A percentile compares a stretch with the other conserved stretches of the same genome.
These are phyloP conservation scores for Rhodotorula sp. DNA, from an alignment of 1,284 basidiomycete species.

Conservation along the genomic window DNA sequence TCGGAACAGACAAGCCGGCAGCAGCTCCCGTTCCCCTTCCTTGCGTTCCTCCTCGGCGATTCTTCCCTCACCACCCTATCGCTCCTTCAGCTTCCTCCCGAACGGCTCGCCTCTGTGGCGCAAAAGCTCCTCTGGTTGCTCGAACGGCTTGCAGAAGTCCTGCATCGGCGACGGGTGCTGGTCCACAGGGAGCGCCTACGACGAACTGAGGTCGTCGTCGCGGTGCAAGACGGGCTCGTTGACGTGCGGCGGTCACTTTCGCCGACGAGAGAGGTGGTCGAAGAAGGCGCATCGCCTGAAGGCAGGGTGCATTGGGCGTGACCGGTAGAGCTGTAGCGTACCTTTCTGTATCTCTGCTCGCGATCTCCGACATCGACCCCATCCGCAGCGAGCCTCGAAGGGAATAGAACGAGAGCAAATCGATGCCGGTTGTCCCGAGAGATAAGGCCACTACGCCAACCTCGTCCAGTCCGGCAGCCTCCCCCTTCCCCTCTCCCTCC, in stretches of 20 bases:
- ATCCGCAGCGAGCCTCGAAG: too few species aligned
- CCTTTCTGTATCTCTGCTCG: too few species aligned
- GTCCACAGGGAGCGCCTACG: neutral
- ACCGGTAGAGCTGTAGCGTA: too few species aligned
- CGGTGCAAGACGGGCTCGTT: neutral
- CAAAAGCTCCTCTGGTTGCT: neutral
- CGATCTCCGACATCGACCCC: too few species aligned
- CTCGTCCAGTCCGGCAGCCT: conserved; percentile 18
- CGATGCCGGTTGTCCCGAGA: neutral
- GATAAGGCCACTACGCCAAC: neutral
- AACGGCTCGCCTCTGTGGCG: neutral
- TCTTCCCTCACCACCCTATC: neutral
- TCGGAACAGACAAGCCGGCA: too few species aligned
- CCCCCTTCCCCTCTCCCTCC: neutral
- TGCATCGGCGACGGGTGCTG: neutral
- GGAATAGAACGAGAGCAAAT: too few species aligned
- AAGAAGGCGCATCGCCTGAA: neutral
- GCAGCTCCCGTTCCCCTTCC: neutral
- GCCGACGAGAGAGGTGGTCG: neutral
- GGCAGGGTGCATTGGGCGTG: too few species aligned
- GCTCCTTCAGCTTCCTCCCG: neutral
- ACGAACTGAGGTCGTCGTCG: neutral
- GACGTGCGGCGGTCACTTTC: neutral
- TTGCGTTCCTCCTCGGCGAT: neutral
- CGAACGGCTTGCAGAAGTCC: neutral